Base-by-base conservation (phyloP, 495 filamentous ascomycete genomes). In the Trichocladium antarcticum region DNA sequence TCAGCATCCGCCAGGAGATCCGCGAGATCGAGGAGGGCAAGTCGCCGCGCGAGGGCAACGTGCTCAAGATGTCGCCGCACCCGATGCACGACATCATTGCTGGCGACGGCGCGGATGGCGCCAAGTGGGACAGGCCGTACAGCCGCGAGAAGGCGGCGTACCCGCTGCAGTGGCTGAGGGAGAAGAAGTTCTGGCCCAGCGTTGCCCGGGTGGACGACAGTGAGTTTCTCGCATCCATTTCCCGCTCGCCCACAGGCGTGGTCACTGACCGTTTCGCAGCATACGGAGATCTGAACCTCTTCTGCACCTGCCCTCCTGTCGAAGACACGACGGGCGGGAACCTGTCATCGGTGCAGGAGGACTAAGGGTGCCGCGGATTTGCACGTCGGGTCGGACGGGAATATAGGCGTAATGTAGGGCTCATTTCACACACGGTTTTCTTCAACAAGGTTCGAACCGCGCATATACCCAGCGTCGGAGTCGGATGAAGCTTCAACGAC, bases 151-250 rank as follows among this genome's bases (percentile, higher is more conserved):
- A 78, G 65, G 92, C 92, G 9, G 92, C 89, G 3, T 97, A 95
- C 63, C 92, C 92, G 16, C 62, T 95, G 56, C 71, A 81, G 3
- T 96, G 79, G 73, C 67, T 97, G 53, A 78, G 78, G 69, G 86
- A 94, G 77, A 95, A 93, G 81, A 98, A 98, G 74, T 96, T 97
- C 71, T 98, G 92, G 92, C 90, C 92, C 0, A 83, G 74, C 29
- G 88, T 96, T 29, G 86, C 85, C 7, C 75, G 92, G 59, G 72
- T 97, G 27, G 84, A 98, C 68, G 93, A 98, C 74, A 78, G 88
- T 90, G 72, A 73, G 79, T 73, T 14, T 20, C n/a, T n/a, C n/a
- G n/a, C n/a, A n/a, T 17, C 11, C 22, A 27, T 4, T 8, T 27
- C 8, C 3, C 3, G 8, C 8, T 3, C 4, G 24, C 24, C 24